A percentile compares a stretch with the other conserved stretches of the same genome.
Conservation (phyloP, 306 rosid genomes). For the Fragaria vesca region DNA sequence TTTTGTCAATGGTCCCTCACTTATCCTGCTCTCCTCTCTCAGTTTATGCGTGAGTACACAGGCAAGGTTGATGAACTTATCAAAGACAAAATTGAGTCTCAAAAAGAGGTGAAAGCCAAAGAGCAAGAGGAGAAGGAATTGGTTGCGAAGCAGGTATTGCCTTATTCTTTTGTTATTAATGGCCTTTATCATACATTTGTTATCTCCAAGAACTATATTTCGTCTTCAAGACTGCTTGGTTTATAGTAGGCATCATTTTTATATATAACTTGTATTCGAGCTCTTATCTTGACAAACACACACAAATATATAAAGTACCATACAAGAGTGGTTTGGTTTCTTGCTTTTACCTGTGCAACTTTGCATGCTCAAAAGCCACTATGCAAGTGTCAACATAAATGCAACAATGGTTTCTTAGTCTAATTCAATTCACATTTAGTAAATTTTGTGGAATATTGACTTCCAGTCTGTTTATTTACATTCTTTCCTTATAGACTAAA, state of each 20-base stretch:
- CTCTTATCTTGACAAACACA: neutral
- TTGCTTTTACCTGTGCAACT: neutral
- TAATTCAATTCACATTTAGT: neutral
- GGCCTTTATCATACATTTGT: neutral
- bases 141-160: conserved; percentile 74
- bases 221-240: neutral
- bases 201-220: neutral
- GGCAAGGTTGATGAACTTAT: conserved; percentile 91
- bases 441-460: neutral
- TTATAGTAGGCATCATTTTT: neutral
- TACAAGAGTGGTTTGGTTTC: neutral
- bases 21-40: conserved; percentile 17
- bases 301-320: neutral
- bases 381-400: neutral
- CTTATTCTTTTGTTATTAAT: neutral
- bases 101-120: conserved; percentile 67
- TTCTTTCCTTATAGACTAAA: neutral
- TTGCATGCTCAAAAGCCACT: neutral
- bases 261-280: neutral
- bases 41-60: conserved; percentile 91
- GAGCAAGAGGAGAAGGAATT: conserved; percentile 87
- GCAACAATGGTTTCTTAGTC: neutral
- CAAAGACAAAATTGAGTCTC: conserved; percentile 83
- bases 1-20: neutral
- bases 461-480: neutral